These are phyloP conservation scores for Colletotrichum filicis DNA, from an alignment of 2,329 filamentous ascomycete genomes.

Conservation along the genomic window DNA sequence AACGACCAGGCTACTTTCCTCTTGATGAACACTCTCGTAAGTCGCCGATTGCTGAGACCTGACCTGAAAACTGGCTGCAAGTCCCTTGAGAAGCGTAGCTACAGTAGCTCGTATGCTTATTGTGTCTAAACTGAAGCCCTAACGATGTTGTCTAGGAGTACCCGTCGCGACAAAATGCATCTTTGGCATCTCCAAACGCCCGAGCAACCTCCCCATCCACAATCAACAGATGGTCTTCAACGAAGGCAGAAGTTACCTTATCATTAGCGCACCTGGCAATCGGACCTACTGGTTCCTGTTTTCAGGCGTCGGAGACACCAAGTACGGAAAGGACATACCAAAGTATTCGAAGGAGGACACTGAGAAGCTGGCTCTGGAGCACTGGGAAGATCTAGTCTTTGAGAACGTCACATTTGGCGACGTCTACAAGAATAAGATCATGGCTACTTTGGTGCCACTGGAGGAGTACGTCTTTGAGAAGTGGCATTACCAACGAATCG, in stretches of 20 bases:
- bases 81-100: neutral
- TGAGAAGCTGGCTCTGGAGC: constrained; percentile 38
- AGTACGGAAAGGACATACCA: constrained; percentile 45
- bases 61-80: neutral
- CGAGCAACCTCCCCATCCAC: neutral
- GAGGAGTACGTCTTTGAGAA: constrained; percentile 49
- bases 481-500: constrained; percentile 51
- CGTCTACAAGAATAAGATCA: constrained; percentile 42
- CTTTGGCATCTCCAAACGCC: constrained; percentile 49
- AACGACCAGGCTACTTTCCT: constrained; percentile 40
- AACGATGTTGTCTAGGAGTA: neutral
- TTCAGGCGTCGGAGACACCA: constrained; percentile 41
- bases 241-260: constrained; percentile 40
- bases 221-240: constrained; percentile 26
- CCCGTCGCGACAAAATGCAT: constrained; percentile 41
- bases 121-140: neutral
- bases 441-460: constrained; percentile 40
- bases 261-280: constrained; percentile 44
- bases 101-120: neutral
- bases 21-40: constrained; percentile 34
- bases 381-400: constrained; percentile 37
- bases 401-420: constrained; percentile 43
- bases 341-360: constrained; percentile 46
- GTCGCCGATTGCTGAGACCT: accelerated
- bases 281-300: constrained; percentile 51